phyloP scores from a whole-genome alignment of 257 asterid genomes.

The Scutellaria minor region DNA sequence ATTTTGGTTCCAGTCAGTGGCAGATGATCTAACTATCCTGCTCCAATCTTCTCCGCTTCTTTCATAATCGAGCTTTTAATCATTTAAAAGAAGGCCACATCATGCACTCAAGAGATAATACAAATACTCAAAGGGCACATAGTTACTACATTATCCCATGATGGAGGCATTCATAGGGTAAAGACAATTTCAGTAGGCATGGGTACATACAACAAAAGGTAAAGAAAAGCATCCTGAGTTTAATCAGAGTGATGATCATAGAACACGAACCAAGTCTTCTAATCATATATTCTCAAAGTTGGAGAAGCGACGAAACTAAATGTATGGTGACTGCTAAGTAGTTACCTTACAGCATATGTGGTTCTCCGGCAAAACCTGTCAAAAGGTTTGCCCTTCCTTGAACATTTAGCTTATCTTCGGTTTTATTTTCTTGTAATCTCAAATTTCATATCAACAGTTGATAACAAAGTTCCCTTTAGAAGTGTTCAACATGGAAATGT shows the following conservation, averaged over 20 bases:
- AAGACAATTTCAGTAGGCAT: constrained; percentile 7
- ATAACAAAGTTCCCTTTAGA: background rate
- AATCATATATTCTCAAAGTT: background rate
- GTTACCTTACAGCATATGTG: background rate
- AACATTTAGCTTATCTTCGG: background rate
- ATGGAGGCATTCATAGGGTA: constrained; percentile 1
- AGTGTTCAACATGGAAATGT: background rate
- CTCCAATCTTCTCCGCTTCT: constrained; percentile 53
- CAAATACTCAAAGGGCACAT: constrained; percentile 16
- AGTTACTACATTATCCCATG: background rate
- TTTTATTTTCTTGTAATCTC: background rate
- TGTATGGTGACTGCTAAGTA: background rate
- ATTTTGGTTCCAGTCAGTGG: constrained; percentile 60
- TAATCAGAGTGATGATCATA: constrained; percentile 8
- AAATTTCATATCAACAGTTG: background rate
- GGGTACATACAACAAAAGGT: background rate
- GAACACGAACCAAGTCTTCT: background rate
- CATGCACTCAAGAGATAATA: constrained; percentile 24
- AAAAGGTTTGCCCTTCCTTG: background rate
- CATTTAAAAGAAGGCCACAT: constrained; percentile 33
- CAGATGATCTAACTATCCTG: constrained; percentile 50
- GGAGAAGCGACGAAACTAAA: constrained; percentile 4
- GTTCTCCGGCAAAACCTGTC: background rate
- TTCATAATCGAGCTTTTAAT: constrained; percentile 62
- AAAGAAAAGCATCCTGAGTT: constrained; percentile 1